A percentile compares a stretch with the other conserved stretches of the same genome.
phyloP scores from a whole-genome alignment of 257 asterid genomes.

The Solanum arcanum region DNA sequence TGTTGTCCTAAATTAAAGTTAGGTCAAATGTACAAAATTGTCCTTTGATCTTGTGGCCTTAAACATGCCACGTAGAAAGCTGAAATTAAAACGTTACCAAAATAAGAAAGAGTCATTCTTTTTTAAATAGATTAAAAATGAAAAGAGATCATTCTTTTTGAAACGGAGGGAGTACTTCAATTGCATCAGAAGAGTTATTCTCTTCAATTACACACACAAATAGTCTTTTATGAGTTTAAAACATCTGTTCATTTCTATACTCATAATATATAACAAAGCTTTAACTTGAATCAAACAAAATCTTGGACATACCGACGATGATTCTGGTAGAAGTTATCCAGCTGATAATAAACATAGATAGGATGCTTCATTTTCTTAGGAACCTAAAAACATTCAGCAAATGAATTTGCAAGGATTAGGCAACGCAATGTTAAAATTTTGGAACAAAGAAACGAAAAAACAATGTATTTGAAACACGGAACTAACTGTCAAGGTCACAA shows the following conservation, averaged over 20 bases:
- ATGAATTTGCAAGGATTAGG: neutral
- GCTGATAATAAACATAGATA: conserved; percentile 68
- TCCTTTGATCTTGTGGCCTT: too few species aligned
- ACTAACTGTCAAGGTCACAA: conserved; percentile 37
- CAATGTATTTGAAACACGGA: neutral
- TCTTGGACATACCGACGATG: conserved; percentile 65
- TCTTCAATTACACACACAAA: neutral
- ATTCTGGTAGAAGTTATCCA: conserved; percentile 72
- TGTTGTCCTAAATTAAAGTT: too few species aligned
- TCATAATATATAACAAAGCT: neutral
- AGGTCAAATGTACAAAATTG: too few species aligned
- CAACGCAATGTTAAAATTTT: neutral
- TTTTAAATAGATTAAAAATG: too few species aligned
- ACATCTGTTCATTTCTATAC: neutral
- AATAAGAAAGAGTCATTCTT: too few species aligned
- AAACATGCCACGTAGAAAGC: too few species aligned
- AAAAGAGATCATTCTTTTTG: too few species aligned
- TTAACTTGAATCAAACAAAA: neutral
- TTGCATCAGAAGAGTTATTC: neutral
- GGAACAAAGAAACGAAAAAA: neutral
- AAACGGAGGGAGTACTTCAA: neutral
- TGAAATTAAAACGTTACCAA: too few species aligned
- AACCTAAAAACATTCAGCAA: conserved; percentile 25
- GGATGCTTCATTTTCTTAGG: conserved; percentile 77
- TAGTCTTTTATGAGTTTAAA: neutral